Percentiles rank a stretch among this genome's conserved stretches.
Evolutionary conservation across 805 yeast genomes (phyloP).

Genomic region (Sugiyamaella smithiae): DNA sequence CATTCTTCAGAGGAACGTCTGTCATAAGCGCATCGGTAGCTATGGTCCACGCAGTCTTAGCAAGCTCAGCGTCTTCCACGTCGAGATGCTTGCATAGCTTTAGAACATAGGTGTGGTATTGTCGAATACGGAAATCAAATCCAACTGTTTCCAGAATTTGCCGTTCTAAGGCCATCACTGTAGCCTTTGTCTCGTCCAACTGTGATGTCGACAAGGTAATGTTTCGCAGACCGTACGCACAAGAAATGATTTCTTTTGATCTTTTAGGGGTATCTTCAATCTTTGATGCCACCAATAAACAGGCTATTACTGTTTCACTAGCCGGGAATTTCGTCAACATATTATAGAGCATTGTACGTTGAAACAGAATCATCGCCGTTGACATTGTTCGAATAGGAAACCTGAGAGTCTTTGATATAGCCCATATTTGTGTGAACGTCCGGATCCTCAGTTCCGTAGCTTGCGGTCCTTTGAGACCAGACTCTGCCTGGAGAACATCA

Average conservation of each 20-base stretch:
- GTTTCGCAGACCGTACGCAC: conserved; percentile 27
- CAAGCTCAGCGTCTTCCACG: conserved; percentile 44
- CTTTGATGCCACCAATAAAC: conserved; percentile 69
- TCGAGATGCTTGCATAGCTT: conserved; percentile 50
- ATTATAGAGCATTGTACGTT: conserved; percentile 65
- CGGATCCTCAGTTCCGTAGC: conserved; percentile 50
- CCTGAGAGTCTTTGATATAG: conserved; percentile 18
- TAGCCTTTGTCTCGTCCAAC: conserved; percentile 55
- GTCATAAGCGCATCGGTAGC: conserved; percentile 71
- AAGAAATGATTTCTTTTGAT: conserved; percentile 54
- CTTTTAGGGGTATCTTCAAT: conserved; percentile 83
- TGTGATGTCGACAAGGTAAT: conserved; percentile 30
- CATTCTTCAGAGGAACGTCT: conserved; percentile 62
- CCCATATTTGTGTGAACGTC: conserved; percentile 23
- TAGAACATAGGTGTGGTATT: conserved; percentile 63
- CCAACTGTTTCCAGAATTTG: conserved; percentile 71
- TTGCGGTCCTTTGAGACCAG: conserved; percentile 48
- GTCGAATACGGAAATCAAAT: conserved; percentile 73
- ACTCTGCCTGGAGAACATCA: conserved; percentile 46
- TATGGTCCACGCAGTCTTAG: conserved; percentile 68
- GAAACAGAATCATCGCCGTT: conserved; percentile 69
- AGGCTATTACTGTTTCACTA: conserved; percentile 60
- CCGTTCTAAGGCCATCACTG: conserved; percentile 61
- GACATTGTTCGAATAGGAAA: conserved; percentile 66
- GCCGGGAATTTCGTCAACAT: conserved; percentile 17